These are phyloP conservation scores for Sporothrix curviconia DNA, from an alignment of 2,329 filamentous ascomycete species.

Conservation along the genomic window DNA sequence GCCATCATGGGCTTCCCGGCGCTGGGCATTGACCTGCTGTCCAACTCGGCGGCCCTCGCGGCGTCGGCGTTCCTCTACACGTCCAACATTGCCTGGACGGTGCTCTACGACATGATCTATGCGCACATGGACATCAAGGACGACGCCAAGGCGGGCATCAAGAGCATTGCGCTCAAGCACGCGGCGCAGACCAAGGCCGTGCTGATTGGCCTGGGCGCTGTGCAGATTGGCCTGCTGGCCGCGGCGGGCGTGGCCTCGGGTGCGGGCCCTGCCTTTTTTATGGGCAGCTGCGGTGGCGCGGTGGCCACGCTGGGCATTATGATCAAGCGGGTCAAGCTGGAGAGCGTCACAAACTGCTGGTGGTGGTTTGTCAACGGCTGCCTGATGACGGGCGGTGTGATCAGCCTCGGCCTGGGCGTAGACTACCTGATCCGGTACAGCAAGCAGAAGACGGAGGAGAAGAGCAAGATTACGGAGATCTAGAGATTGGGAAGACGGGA, in stretches of 20 bases:
- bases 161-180: constrained; percentile 77
- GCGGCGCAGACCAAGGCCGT: constrained; percentile 71
- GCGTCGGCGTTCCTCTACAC: constrained; percentile 65
- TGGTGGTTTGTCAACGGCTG: constrained; percentile 72
- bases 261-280: constrained; percentile 62
- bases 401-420: constrained; percentile 50
- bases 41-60: constrained; percentile 53
- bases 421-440: constrained; percentile 53
- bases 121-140: constrained; percentile 88
- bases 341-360: constrained; percentile 62
- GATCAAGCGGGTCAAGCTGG: constrained; percentile 61
- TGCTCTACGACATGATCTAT: constrained; percentile 89
- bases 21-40: constrained; percentile 67
- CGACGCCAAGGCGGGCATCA: constrained; percentile 79
- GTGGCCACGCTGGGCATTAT: constrained; percentile 55
- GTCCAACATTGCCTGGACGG: constrained; percentile 78
- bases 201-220: constrained; percentile 60
- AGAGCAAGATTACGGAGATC: background rate
- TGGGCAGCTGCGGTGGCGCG: constrained; percentile 61
- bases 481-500: background rate
- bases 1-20: constrained; percentile 84
- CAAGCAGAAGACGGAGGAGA: constrained; percentile 20
- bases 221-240: constrained; percentile 63
- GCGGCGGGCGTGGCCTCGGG: constrained; percentile 62
- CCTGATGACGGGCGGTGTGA: constrained; percentile 59